Conservation (phyloP, 2,329 filamentous ascomycete genomes). For the Colletotrichum eremochloae region DNA sequence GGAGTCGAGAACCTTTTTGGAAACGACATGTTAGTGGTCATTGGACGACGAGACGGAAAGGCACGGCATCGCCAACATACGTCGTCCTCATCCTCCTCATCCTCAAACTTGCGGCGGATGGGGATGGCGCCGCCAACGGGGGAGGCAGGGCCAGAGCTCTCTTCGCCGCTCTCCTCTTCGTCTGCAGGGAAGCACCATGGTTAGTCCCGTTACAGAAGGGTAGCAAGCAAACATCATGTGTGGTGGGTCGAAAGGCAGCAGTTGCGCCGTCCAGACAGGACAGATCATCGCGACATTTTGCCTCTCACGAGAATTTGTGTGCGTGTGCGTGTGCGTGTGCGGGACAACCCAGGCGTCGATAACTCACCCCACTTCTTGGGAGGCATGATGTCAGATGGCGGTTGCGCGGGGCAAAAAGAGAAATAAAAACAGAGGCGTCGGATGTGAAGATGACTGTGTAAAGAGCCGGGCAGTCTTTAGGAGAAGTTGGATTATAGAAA, state of each 20-base stretch:
- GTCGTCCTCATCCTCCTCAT: slow-evolving; percentile 89
- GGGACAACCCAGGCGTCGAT: slow-evolving; percentile 33
- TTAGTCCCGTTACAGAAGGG: slow-evolving; percentile 5
- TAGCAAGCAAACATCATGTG: not conserved
- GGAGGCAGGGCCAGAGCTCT: slow-evolving; percentile 53
- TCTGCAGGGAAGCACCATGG: slow-evolving; percentile 47
- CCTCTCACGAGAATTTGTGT: slow-evolving; percentile 35
- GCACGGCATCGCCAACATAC: slow-evolving; percentile 62
- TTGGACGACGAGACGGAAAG: slow-evolving; percentile 21
- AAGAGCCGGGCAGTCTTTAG: not conserved
- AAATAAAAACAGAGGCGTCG: slow-evolving; percentile 5
- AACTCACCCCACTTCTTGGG: slow-evolving; percentile 60
- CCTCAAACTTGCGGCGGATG: slow-evolving; percentile 79
- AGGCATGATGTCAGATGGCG: slow-evolving; percentile 56
- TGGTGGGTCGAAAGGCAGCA: not conserved
- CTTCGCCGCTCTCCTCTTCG: slow-evolving; percentile 56
- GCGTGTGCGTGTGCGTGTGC: slow-evolving; percentile 33
- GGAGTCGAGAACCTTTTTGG: slow-evolving; percentile 85
- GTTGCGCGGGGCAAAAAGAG: slow-evolving; percentile 17
- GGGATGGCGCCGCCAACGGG: slow-evolving; percentile 49
- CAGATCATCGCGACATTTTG: slow-evolving; percentile 40
- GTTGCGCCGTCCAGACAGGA: slow-evolving; percentile 2
- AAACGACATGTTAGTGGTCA: slow-evolving; percentile 18
- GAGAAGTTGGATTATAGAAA: not conserved
- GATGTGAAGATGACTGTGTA: not conserved